phyloP scores from a whole-genome alignment of 176 grass and related monocot genomes.

The Secale cereale region DNA sequence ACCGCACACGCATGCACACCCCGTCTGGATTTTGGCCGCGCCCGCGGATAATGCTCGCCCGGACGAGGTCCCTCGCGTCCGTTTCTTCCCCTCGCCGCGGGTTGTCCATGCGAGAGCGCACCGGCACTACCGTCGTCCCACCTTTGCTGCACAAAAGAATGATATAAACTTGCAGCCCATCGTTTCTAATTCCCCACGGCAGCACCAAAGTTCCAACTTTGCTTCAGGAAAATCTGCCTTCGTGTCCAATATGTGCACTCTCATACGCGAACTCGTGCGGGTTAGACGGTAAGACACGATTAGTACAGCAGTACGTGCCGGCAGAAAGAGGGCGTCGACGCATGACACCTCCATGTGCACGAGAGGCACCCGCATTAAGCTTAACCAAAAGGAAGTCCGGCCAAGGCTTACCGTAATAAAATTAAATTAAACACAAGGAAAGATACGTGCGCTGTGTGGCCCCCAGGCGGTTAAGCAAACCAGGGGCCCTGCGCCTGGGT shows the following conservation, averaged over 20 bases:
- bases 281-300: conserved; percentile 18
- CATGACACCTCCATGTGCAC: conserved; percentile 3
- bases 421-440: neutral
- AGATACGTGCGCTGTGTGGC: neutral
- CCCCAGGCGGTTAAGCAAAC: conserved; percentile 1
- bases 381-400: neutral
- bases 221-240: neutral
- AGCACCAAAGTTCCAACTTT: neutral
- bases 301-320: neutral
- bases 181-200: neutral
- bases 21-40: too few relatives aligned
- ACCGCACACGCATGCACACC: neutral
- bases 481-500: neutral
- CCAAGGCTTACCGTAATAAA: too few relatives aligned
- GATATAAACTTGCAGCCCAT: too few relatives aligned
- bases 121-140: neutral
- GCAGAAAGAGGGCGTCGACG: neutral
- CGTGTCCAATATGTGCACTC: neutral
- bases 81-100: neutral
- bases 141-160: neutral
- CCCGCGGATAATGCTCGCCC: too few relatives aligned
- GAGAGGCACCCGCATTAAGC: neutral
- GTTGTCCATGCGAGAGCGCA: neutral
- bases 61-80: neutral
- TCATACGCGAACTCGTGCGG: neutral